Evolutionary conservation across 1,139 yeast genomes (phyloP).

Genomic region (Pichia sp.): DNA sequence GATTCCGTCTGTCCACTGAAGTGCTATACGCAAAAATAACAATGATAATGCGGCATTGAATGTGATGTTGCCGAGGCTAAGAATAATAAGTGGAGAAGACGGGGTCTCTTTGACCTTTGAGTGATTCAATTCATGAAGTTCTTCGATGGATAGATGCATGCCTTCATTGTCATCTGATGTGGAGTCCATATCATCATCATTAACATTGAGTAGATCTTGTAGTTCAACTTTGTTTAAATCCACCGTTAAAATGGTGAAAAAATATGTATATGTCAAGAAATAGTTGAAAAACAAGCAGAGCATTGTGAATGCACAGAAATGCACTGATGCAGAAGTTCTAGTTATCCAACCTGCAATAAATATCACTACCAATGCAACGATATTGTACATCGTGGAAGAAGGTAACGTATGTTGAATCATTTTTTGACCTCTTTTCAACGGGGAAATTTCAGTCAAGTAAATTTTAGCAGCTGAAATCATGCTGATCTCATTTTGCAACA

Average conservation of each 20-base stretch:
- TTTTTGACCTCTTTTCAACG: slow-evolving; percentile 14
- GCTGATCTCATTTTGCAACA: slow-evolving; percentile 24
- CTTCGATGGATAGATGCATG: no score
- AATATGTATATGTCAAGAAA: slow-evolving; percentile 52
- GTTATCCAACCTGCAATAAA: slow-evolving; percentile 21
- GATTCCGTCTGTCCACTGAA: slow-evolving; percentile 5
- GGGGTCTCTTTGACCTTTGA: no score
- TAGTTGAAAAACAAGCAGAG: slow-evolving; percentile 43
- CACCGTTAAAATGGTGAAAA: slow-evolving; percentile 56
- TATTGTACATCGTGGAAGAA: slow-evolving; percentile 3
- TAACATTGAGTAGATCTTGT: slow-evolving; percentile 49
- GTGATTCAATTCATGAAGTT: no score
- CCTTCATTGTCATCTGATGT: no score
- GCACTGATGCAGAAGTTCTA: slow-evolving; percentile 14
- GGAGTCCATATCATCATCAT: no score
- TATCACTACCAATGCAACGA: slow-evolving; percentile 10
- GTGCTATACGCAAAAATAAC: background rate
- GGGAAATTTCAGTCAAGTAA: slow-evolving; percentile 36
- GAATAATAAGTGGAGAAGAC: no score
- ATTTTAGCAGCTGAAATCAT: slow-evolving; percentile 34
- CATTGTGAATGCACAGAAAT: slow-evolving; percentile 28
- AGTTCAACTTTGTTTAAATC: slow-evolving; percentile 61
- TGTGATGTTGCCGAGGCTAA: background rate
- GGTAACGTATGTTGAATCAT: slow-evolving; percentile 3
- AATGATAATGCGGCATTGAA: background rate